phyloP scores from a whole-genome alignment of 2,329 filamentous ascomycete genomes.

The Raffaelea albimanens region DNA sequence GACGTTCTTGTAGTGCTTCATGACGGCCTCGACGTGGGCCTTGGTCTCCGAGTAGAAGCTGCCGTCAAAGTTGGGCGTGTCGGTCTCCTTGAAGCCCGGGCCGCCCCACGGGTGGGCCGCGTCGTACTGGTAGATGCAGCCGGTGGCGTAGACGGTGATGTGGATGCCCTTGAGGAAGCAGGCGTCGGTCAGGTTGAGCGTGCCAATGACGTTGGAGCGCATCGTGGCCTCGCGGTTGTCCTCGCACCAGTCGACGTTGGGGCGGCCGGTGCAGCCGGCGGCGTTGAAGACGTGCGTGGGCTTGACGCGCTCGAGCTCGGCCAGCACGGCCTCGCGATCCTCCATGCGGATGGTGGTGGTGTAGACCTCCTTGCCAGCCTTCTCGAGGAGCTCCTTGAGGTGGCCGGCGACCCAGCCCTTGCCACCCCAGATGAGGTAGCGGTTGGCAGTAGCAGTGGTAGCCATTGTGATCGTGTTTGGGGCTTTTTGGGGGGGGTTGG shows the following conservation, averaged over 20 bases:
- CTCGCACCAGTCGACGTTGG: conserved; percentile 65
- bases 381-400: conserved; percentile 46
- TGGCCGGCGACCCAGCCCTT: conserved; percentile 55
- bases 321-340: conserved; percentile 45
- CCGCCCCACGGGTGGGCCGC: conserved; percentile 50
- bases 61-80: conserved; percentile 54
- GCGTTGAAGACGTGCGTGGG: conserved; percentile 60
- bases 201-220: conserved; percentile 57
- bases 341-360: conserved; percentile 58
- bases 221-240: conserved; percentile 59
- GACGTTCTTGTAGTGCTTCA: conserved; percentile 51
- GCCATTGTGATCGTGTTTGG: conserved; percentile 11
- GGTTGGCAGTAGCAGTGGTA: conserved; percentile 19
- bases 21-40: conserved; percentile 54
- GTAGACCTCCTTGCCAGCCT: conserved; percentile 50
- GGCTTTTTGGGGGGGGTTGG: background rate
- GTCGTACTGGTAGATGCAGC: conserved; percentile 59
- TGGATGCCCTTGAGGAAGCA: conserved; percentile 51
- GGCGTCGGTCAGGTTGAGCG: conserved; percentile 52
- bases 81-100: conserved; percentile 50
- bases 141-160: conserved; percentile 57
- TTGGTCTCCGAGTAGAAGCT: conserved; percentile 63
- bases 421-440: conserved; percentile 57
- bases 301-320: conserved; percentile 46
- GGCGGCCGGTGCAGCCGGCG: conserved; percentile 56